Evolutionary conservation across 495 filamentous ascomycete genomes (phyloP).

Genomic region (Penicillium maclennaniae): DNA sequence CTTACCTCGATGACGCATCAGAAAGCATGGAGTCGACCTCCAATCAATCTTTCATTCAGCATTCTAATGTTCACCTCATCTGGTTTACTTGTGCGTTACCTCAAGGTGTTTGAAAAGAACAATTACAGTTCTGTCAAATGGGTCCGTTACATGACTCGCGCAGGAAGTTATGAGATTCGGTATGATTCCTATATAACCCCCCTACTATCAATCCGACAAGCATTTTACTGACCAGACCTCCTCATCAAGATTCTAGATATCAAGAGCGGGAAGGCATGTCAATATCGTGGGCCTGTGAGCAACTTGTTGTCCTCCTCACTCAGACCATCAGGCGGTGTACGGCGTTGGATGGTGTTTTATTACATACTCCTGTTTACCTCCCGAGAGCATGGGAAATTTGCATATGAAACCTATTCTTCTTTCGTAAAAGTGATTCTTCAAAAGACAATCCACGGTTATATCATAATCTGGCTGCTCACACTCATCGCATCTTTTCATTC

Average conservation of each 20-base stretch:
- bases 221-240: not conserved
- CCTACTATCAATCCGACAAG: not conserved
- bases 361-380: slow-evolving; percentile 9
- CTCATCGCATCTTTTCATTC: too few species aligned
- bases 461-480: too few species aligned
- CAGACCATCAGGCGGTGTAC: slow-evolving; percentile 19
- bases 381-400: not conserved
- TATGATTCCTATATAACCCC: slow-evolving; percentile 19
- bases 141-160: slow-evolving; percentile 99
- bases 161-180: slow-evolving; percentile 59
- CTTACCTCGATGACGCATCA: slow-evolving; percentile 97
- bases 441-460: too few species aligned
- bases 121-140: slow-evolving; percentile 99
- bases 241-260: slow-evolving; percentile 10
- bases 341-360: slow-evolving; percentile 25
- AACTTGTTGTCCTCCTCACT: not conserved
- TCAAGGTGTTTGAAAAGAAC: slow-evolving; percentile 99
- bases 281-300: slow-evolving; percentile 5
- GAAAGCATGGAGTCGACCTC: slow-evolving; percentile 94
- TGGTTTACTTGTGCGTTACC: slow-evolving; percentile 85
- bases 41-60: slow-evolving; percentile 85
- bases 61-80: slow-evolving; percentile 97
- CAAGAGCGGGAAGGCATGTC: slow-evolving; percentile 1
- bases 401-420: not conserved
- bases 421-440: not conserved